Base-by-base conservation (phyloP, 2,329 filamentous ascomycete genomes). In the Blastomyces parvus region DNA sequence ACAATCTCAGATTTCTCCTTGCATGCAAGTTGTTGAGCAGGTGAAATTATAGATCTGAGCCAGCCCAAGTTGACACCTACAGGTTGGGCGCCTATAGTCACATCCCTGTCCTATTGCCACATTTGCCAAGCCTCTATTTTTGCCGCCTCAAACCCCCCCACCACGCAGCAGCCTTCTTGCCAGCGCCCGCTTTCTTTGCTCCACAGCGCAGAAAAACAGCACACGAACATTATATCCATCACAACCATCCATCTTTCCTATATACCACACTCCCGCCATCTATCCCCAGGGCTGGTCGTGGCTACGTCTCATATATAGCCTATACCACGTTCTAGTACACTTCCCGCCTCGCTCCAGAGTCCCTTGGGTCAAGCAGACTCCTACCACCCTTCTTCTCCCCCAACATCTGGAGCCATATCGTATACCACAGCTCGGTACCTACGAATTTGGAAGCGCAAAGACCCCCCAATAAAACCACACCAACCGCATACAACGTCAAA, bases 401-500 rank as follows among this genome's bases (percentile, higher is more conserved):
- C 19, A 19, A 36, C 19, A 17, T 1, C 46, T 25, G 19, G 44
- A 3, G 8, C 46, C 7, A 14, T 25, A 25, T 25, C 46, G 8
- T 48, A 46, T 38, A 38, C 17, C 14, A 44, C 14, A 17, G 19
- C 19, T 46, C 6, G 19, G 13, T 50, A 27, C 48, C 22, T 6
- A 17, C 48, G 22, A 22, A 27, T 50, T 50, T 50, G 25, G 46
- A 50, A 50, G 22, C 3, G 22, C 22, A 27, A 17, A 27, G 48
- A 27, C 22, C 22, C 46, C n/a, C 17, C 5, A 42, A 44, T 44
- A 44, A 25, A 46, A 52, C 33, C 19, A 38, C 36, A 13, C 5
- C 7, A 53, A 22, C 19, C 42, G 60, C 40, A 64, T 61, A 66
- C 67, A 65, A 68, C 68, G 71, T 67, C 74, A 76, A 70, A 68